Evolutionary conservation across 2,329 filamentous ascomycete genomes (phyloP).

Genomic region (Diaporthe citriasiana): DNA sequence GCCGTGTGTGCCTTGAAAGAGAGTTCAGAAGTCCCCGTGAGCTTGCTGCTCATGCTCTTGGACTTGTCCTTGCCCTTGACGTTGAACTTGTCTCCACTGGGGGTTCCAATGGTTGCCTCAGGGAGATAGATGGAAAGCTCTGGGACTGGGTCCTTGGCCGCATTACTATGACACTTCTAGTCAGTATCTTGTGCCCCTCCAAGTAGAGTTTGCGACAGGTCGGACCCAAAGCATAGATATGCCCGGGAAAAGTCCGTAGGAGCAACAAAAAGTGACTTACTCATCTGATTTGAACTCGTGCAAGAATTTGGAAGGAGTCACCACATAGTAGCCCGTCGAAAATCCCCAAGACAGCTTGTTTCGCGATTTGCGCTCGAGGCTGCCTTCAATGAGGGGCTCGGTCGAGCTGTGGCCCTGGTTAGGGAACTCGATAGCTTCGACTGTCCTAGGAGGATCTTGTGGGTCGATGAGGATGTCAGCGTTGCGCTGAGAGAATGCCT

Average conservation of each 20-base stretch:
- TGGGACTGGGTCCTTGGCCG: constrained; percentile 78
- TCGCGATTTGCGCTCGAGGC: constrained; percentile 90
- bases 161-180: constrained; percentile 48
- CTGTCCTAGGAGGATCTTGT: constrained; percentile 77
- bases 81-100: constrained; percentile 87
- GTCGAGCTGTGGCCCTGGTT: constrained; percentile 89
- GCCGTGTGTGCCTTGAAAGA: constrained; percentile 89
- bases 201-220: neutral
- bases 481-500: constrained; percentile 82
- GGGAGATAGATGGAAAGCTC: constrained; percentile 94
- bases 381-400: constrained; percentile 87
- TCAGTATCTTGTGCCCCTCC: neutral
- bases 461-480: constrained; percentile 82
- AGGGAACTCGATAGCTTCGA: constrained; percentile 84
- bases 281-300: constrained; percentile 98
- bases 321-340: constrained; percentile 87
- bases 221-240: neutral
- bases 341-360: constrained; percentile 85
- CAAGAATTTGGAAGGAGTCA: constrained; percentile 88
- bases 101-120: constrained; percentile 83
- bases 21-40: constrained; percentile 84
- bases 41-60: constrained; percentile 83
- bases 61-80: constrained; percentile 95
- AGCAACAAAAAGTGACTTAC: constrained; percentile 55
- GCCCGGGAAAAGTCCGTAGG: neutral